These are phyloP conservation scores for Chytriomyces hyalinus DNA, from an alignment of 192 early-diverging fungal genomes.

Conservation along the genomic window DNA sequence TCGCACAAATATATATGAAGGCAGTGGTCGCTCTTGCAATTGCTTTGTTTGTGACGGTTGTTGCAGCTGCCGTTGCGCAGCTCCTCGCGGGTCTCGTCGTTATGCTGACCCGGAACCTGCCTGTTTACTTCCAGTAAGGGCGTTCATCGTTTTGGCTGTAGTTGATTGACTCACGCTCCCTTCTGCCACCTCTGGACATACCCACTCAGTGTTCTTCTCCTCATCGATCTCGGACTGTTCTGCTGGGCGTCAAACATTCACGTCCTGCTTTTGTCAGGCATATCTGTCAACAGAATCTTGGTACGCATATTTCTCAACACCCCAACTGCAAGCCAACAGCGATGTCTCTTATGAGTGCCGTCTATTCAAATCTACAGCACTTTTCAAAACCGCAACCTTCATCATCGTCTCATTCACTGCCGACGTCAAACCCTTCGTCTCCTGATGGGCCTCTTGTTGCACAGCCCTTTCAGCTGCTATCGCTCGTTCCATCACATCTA, in stretches of 20 bases:
- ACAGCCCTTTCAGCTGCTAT: neutral
- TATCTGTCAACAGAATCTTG: conserved; percentile 40
- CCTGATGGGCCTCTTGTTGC: neutral
- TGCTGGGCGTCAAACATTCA: conserved; percentile 58
- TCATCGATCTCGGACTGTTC: conserved; percentile 50
- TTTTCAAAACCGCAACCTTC: neutral
- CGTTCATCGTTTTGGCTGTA: neutral
- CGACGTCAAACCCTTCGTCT: neutral
- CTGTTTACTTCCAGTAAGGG: conserved; percentile 32
- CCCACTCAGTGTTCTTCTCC: conserved; percentile 51
- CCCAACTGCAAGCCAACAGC: neutral
- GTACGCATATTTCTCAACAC: neutral
- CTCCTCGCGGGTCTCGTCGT: conserved; percentile 17
- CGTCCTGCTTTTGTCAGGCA: conserved; percentile 45
- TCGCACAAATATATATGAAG: neutral
- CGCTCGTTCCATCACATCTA: conserved; percentile 23
- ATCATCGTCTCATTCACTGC: neutral
- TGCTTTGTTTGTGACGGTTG: neutral
- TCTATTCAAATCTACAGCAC: neutral
- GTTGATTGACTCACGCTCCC: neutral
- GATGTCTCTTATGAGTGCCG: no score
- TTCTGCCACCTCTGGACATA: conserved; percentile 29
- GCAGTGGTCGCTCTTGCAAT: neutral
- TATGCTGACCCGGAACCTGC: conserved; percentile 4
- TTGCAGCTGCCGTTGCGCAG: neutral